Conservation (phyloP, 768 basidiomycete species). For the Boletus rubroflammeus region DNA sequence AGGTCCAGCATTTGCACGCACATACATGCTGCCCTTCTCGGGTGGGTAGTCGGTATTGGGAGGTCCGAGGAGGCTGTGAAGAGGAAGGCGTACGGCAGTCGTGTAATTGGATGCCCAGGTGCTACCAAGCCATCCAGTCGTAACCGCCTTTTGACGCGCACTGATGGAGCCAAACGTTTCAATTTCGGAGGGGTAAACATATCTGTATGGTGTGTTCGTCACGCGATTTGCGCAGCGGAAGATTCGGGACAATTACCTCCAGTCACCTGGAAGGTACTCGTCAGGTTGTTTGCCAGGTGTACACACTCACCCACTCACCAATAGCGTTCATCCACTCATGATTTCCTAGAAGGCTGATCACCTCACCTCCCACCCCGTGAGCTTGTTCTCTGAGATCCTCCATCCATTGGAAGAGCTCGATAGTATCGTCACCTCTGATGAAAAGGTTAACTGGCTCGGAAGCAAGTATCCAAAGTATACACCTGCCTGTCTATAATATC, state of each 20-base stretch:
- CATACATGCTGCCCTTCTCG: conserved; percentile 25
- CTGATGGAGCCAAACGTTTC: conserved; percentile 73
- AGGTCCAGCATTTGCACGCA: conserved; percentile 37
- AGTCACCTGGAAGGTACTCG: conserved; percentile 56
- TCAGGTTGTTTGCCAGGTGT: conserved; percentile 7
- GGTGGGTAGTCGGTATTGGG: conserved; percentile 62
- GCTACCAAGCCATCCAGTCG: conserved; percentile 71
- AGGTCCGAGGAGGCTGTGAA: conserved; percentile 66
- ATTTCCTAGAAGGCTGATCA: conserved; percentile 84
- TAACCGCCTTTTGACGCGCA: conserved; percentile 68
- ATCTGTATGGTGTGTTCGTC: conserved; percentile 44
- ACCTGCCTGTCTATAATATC: conserved; percentile 87
- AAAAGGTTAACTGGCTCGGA: conserved; percentile 9
- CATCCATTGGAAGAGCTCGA: conserved; percentile 81
- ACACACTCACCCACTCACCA: conserved; percentile 38
- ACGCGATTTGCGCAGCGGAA: neutral
- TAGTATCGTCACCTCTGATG: conserved; percentile 82
- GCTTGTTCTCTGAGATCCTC: conserved; percentile 80
- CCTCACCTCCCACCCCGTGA: conserved; percentile 56
- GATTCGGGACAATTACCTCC: conserved; percentile 52
- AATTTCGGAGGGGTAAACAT: conserved; percentile 80
- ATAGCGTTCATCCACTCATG: conserved; percentile 96
- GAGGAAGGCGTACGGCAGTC: conserved; percentile 73
- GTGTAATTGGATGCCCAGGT: conserved; percentile 88
- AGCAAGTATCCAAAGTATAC: conserved; percentile 15